These are phyloP conservation scores for Penicillium sp. DNA, from an alignment of 2,329 filamentous ascomycete species.

Conservation along the genomic window DNA sequence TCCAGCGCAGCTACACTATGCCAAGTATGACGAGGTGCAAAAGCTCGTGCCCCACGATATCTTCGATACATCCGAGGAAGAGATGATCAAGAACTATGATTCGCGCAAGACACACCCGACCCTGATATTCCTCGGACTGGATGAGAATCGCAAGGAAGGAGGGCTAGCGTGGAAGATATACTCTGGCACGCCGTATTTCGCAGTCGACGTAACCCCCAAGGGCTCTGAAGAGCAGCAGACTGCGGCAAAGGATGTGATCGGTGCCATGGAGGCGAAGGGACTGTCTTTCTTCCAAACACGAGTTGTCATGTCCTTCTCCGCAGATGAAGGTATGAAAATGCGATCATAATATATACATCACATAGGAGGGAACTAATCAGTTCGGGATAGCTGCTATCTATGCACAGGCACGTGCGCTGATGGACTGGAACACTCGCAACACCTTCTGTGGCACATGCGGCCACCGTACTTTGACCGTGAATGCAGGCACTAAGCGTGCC, in stretches of 20 bases:
- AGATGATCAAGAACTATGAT: constrained; percentile 64
- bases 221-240: constrained; percentile 51
- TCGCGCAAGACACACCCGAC: constrained; percentile 59
- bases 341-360: not conserved
- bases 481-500: constrained; percentile 39
- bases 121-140: constrained; percentile 74
- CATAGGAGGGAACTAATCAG: not conserved
- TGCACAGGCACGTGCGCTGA: constrained; percentile 73
- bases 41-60: constrained; percentile 62
- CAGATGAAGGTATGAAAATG: constrained; percentile 49
- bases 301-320: constrained; percentile 52
- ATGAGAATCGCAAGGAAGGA: constrained; percentile 51
- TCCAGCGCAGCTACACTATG: constrained; percentile 56
- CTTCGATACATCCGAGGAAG: constrained; percentile 63
- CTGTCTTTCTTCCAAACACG: constrained; percentile 59
- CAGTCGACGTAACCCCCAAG: constrained; percentile 73
- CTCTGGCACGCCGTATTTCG: constrained; percentile 74
- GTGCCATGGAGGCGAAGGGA: constrained; percentile 52
- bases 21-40: constrained; percentile 59
- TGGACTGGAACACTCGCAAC: constrained; percentile 92
- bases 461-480: constrained; percentile 57
- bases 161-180: constrained; percentile 50
- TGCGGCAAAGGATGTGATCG: constrained; percentile 51
- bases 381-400: constrained; percentile 65
- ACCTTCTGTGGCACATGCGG: constrained; percentile 88